phyloP scores from a whole-genome alignment of 2,329 filamentous ascomycete species.

The Phyllosticta citrichinensis region DNA sequence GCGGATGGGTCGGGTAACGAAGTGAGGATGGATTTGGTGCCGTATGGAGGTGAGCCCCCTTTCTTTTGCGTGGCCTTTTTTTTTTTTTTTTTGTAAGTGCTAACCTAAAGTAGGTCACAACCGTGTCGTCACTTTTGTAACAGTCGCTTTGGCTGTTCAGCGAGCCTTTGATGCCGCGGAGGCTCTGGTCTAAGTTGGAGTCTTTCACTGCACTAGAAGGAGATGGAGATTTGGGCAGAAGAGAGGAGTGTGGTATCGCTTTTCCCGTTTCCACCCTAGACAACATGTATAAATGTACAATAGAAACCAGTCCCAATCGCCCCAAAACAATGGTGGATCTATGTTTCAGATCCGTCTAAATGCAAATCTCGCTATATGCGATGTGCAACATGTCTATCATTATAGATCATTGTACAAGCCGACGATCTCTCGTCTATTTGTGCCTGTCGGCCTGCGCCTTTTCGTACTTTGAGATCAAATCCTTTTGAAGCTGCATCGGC shows the following conservation, averaged over 20 bases:
- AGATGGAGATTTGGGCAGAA: background rate
- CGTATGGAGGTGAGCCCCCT: slow-evolving; percentile 29
- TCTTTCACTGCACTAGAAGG: background rate
- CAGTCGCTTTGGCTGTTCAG: slow-evolving; percentile 54
- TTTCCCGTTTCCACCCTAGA: slow-evolving; percentile 1
- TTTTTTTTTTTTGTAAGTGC: background rate
- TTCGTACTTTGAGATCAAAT: slow-evolving; percentile 57
- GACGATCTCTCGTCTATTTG: slow-evolving; percentile 18
- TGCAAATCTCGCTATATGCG: background rate
- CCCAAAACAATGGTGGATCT: background rate
- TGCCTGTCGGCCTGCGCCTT: slow-evolving; percentile 56
- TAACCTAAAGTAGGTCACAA: slow-evolving; percentile 50
- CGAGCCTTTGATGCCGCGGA: slow-evolving; percentile 46
- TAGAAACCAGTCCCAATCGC: background rate
- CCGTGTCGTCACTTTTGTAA: slow-evolving; percentile 54
- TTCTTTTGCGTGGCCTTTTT: background rate
- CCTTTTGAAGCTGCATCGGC: slow-evolving; percentile 78
- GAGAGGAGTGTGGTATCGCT: slow-evolving; percentile 9
- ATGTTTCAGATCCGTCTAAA: background rate
- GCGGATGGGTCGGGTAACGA: background rate
- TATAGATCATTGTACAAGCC: background rate
- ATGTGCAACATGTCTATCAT: background rate
- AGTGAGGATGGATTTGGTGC: slow-evolving; percentile 34
- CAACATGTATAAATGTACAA: background rate
- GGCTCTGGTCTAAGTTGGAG: background rate